These are phyloP conservation scores for Triangularia setosa DNA, from an alignment of 2,329 filamentous ascomycete genomes.

Conservation along the genomic window DNA sequence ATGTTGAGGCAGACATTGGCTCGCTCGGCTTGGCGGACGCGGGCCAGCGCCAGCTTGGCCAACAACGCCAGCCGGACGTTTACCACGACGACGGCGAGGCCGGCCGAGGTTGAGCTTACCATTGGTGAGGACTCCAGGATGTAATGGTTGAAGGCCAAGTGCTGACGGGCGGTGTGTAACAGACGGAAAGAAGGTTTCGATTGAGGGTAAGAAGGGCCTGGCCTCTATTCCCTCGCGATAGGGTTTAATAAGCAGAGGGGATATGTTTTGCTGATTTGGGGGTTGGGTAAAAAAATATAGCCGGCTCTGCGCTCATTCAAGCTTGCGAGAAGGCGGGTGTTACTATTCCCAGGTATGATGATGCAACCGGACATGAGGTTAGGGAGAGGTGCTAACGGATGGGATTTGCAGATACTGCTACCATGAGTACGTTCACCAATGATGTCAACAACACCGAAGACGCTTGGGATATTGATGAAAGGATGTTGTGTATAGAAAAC, in stretches of 20 bases:
- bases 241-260: constrained; percentile 14
- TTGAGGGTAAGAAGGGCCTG: constrained; percentile 52
- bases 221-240: constrained; percentile 10
- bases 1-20: constrained; percentile 67
- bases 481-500: constrained; percentile 60
- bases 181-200: constrained; percentile 98
- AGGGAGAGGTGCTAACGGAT: constrained; percentile 31
- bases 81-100: constrained; percentile 71
- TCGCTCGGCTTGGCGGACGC: constrained; percentile 65
- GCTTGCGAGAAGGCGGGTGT: constrained; percentile 96
- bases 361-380: not conserved
- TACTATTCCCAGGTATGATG: constrained; percentile 73
- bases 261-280: constrained; percentile 30
- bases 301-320: constrained; percentile 95
- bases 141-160: constrained; percentile 9
- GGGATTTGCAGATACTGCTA: constrained; percentile 77
- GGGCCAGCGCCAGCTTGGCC: constrained; percentile 52
- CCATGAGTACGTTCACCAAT: constrained; percentile 71
- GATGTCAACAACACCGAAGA: constrained; percentile 14
- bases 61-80: constrained; percentile 68
- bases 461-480: constrained; percentile 46
- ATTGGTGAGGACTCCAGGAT: constrained; percentile 61
- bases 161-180: constrained; percentile 21
- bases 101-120: constrained; percentile 93
- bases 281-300: constrained; percentile 44